These are phyloP conservation scores for Xylariaceae sp. DNA, from an alignment of 2,329 filamentous ascomycete genomes.

Conservation along the genomic window DNA sequence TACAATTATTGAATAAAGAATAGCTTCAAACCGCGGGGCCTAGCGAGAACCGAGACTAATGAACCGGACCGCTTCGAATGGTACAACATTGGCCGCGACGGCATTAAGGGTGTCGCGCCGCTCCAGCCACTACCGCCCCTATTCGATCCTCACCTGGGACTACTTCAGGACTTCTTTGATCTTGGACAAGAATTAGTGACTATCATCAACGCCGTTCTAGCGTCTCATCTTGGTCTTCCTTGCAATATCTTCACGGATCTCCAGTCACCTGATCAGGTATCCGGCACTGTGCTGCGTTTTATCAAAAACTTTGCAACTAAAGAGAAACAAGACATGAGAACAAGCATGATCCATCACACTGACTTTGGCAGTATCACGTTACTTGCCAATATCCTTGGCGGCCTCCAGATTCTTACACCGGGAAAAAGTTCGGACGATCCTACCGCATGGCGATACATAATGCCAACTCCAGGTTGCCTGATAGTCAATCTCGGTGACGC, in stretches of 20 bases:
- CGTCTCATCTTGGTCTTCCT: slow-evolving; percentile 24
- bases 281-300: slow-evolving; percentile 22
- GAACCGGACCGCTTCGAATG: slow-evolving; percentile 28
- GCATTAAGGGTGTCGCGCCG: slow-evolving; percentile 22
- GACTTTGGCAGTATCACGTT: slow-evolving; percentile 36
- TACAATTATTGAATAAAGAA: slow-evolving; percentile 5
- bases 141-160: background rate
- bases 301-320: slow-evolving; percentile 18
- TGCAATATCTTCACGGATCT: slow-evolving; percentile 23
- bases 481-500: slow-evolving; percentile 23
- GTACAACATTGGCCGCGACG: slow-evolving; percentile 30
- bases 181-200: background rate
- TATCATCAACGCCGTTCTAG: background rate
- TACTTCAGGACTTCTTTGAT: background rate
- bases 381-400: slow-evolving; percentile 33
- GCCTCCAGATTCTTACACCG: slow-evolving; percentile 32
- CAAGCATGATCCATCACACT: slow-evolving; percentile 31
- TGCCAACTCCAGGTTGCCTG: slow-evolving; percentile 20
- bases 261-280: slow-evolving; percentile 22
- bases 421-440: slow-evolving; percentile 12
- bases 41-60: slow-evolving; percentile 20
- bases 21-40: slow-evolving; percentile 17
- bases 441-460: slow-evolving; percentile 21
- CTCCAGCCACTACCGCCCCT: slow-evolving; percentile 17
- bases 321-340: slow-evolving; percentile 15